These are phyloP conservation scores for Kwoniella shivajii DNA, from an alignment of 1,284 basidiomycete species.

Conservation along the genomic window DNA sequence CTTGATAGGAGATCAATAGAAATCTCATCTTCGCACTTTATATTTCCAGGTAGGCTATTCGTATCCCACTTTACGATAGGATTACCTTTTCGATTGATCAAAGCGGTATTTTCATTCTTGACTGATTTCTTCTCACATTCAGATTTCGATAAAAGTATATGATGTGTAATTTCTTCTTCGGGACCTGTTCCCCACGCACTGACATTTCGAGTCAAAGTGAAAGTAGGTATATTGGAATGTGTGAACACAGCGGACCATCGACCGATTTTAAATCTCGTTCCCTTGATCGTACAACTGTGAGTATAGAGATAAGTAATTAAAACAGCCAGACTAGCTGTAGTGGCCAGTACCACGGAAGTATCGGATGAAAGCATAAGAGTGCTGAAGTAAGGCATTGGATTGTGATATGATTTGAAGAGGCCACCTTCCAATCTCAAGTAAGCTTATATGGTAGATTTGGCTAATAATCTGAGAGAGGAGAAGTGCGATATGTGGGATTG, in stretches of 20 bases:
- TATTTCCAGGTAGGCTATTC: constrained; percentile 7
- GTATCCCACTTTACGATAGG: constrained; percentile 4
- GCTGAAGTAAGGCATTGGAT: no score
- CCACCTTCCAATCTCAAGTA: no score
- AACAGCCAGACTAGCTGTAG: not conserved
- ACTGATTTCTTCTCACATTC: constrained; percentile 6
- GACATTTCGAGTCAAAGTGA: not conserved
- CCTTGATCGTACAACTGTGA: no score
- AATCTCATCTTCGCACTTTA: constrained; percentile 13
- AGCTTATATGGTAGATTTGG: no score
- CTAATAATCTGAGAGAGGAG: no score
- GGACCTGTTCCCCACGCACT: constrained; percentile 1
- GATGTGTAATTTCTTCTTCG: not conserved
- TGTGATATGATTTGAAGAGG: no score
- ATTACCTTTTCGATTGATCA: constrained; percentile 5
- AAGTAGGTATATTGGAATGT: not conserved
- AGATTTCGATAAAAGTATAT: not conserved
- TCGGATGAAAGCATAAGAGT: no score
- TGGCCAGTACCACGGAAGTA: no score
- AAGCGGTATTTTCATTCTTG: not conserved
- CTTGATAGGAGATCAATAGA: constrained; percentile 19
- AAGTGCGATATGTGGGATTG: no score
- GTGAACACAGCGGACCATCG: not conserved
- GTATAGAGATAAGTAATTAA: not conserved
- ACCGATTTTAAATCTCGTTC: not conserved